Conservation (phyloP, 2,329 filamentous ascomycete genomes). For the Fusarium camptoceras region DNA sequence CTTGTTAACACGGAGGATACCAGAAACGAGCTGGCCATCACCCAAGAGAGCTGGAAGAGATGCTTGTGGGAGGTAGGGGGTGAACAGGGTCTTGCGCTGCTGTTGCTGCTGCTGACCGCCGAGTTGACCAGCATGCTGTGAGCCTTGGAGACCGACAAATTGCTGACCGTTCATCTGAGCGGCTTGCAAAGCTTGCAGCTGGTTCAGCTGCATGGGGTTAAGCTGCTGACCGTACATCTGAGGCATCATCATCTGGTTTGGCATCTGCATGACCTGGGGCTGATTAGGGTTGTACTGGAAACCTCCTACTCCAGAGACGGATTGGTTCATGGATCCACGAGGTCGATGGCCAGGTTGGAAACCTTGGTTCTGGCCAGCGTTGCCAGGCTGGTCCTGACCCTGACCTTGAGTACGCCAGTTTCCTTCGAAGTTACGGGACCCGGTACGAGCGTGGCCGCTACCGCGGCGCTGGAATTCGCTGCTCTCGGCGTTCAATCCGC, state of each 20-base stretch:
- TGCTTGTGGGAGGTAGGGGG: slow-evolving; percentile 95
- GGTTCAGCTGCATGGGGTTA: slow-evolving; percentile 87
- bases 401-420: slow-evolving; percentile 91
- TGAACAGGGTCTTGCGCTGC: slow-evolving; percentile 98
- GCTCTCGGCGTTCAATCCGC: slow-evolving; percentile 63
- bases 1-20: slow-evolving; percentile 98
- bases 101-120: slow-evolving; percentile 80
- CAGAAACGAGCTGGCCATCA: slow-evolving; percentile 94
- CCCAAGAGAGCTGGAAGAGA: slow-evolving; percentile 89
- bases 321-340: slow-evolving; percentile 87
- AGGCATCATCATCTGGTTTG: slow-evolving; percentile 86
- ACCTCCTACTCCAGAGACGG: slow-evolving; percentile 82
- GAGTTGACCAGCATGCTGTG: slow-evolving; percentile 77
- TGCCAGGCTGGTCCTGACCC: slow-evolving; percentile 68
- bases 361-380: slow-evolving; percentile 68
- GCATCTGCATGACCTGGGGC: slow-evolving; percentile 87
- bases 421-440: slow-evolving; percentile 94
- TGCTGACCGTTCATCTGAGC: slow-evolving; percentile 84
- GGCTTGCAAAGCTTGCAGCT: slow-evolving; percentile 92
- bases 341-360: slow-evolving; percentile 95
- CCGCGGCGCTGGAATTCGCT: slow-evolving; percentile 80
- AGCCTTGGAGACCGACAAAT: slow-evolving; percentile 74
- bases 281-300: slow-evolving; percentile 89
- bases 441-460: slow-evolving; percentile 83
- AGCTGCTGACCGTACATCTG: slow-evolving; percentile 90